A percentile compares a stretch with the other conserved stretches of the same genome.
Conservation (phyloP, 2,329 filamentous ascomycete genomes). For the Bimuria novae-zelandiae region DNA sequence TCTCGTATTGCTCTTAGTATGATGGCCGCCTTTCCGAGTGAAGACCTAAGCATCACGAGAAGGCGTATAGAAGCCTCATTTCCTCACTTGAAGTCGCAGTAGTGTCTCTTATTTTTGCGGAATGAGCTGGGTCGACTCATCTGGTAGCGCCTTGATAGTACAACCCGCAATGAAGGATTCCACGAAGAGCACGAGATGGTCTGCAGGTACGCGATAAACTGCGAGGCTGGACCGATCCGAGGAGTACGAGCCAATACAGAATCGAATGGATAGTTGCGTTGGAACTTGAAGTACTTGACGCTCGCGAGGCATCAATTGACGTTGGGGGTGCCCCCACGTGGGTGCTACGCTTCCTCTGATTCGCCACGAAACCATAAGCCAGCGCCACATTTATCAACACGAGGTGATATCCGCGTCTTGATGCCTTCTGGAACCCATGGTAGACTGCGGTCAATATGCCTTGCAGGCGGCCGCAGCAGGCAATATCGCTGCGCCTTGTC, state of each 20-base stretch:
- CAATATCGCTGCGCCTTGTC: constrained; percentile 9
- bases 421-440: constrained; percentile 3
- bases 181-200: constrained; percentile 2
- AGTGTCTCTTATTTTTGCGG: neutral
- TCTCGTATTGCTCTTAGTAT: neutral
- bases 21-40: constrained; percentile 1
- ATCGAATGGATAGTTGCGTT: neutral
- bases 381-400: constrained; percentile 21
- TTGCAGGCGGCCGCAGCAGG: constrained; percentile 15
- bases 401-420: constrained; percentile 8
- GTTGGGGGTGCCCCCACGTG: constrained; percentile 29
- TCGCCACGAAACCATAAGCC: constrained; percentile 4
- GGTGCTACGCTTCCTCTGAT: constrained; percentile 14
- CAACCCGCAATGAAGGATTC: neutral
- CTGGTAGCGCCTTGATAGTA: neutral
- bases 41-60: neutral
- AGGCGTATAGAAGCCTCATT: constrained; percentile 8
- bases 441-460: neutral
- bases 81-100: neutral
- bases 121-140: neutral
- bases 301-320: neutral
- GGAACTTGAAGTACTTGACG: neutral
- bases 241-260: neutral
- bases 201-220: constrained; percentile 4
- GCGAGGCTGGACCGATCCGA: neutral